Conservation (phyloP, 257 asterid genomes). For the Gentiana macrophylla region DNA sequence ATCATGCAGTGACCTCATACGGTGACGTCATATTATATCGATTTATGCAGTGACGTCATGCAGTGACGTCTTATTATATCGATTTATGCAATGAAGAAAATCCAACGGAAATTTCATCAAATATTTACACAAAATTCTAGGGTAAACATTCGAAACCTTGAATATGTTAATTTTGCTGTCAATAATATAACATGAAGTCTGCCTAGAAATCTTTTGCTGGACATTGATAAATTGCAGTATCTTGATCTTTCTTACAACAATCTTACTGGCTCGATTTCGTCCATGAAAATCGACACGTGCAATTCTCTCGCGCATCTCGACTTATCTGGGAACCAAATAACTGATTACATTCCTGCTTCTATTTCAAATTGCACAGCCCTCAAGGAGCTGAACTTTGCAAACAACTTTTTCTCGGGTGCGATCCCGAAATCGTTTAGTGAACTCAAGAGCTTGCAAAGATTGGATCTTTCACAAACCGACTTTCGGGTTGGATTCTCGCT, state of each 20-base stretch:
- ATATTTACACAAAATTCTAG: too few species aligned
- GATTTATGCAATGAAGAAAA: too few species aligned
- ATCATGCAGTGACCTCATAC: too few species aligned
- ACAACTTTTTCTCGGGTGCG: constrained; percentile 52
- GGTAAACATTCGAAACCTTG: constrained; percentile 24
- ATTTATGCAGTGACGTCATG: too few species aligned
- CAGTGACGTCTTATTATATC: too few species aligned
- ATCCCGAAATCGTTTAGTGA: constrained; percentile 51
- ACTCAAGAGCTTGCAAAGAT: constrained; percentile 42
- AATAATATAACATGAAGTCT: constrained; percentile 56
- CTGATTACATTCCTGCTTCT: constrained; percentile 44
- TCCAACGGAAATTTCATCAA: too few species aligned
- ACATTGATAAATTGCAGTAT: constrained; percentile 39
- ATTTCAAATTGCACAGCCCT: constrained; percentile 61
- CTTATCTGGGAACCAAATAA: constrained; percentile 60
- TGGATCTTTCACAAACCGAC: constrained; percentile 80
- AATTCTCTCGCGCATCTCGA: constrained; percentile 51
- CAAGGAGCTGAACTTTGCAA: constrained; percentile 36
- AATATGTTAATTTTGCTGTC: constrained; percentile 62
- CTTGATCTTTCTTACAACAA: constrained; percentile 79
- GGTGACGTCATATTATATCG: too few species aligned
- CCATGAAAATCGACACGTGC: constrained; percentile 50
- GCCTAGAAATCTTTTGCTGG: constrained; percentile 40
- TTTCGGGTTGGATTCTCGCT: constrained; percentile 77
- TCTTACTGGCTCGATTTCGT: constrained; percentile 48